Conservation (phyloP, 371 early-diverging fungal genomes). For the Rhizopus microsporus region DNA sequence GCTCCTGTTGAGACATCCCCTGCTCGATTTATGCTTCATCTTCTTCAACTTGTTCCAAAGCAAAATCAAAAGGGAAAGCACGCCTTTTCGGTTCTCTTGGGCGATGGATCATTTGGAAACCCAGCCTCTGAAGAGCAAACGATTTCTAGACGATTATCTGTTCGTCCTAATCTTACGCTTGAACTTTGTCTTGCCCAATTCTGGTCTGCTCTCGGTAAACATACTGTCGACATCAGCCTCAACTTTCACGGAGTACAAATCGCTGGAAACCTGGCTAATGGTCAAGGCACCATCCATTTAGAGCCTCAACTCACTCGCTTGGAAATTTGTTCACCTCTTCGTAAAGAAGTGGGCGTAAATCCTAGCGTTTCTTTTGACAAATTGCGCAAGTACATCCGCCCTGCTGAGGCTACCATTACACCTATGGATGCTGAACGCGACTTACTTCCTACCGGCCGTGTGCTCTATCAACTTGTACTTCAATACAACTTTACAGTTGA, state of each 20-base stretch:
- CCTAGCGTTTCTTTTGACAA: conserved; percentile 55
- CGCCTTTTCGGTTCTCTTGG: conserved; percentile 59
- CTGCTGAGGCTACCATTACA: conserved; percentile 61
- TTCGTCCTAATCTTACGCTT: conserved; percentile 73
- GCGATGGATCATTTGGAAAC: conserved; percentile 64
- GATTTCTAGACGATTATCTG: conserved; percentile 61
- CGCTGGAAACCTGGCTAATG: conserved; percentile 63
- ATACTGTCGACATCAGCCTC: conserved; percentile 69
- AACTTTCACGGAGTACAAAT: conserved; percentile 82
- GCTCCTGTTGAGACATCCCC: conserved; percentile 48
- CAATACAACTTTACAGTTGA: conserved; percentile 73
- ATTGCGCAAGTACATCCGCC: conserved; percentile 72
- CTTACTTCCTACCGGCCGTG: conserved; percentile 64
- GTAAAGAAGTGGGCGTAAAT: conserved; percentile 72
- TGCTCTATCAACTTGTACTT: conserved; percentile 72
- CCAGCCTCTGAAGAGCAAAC: conserved; percentile 64
- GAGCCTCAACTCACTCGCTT: conserved; percentile 62
- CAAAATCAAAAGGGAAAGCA: conserved; percentile 67
- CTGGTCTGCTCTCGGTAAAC: conserved; percentile 81
- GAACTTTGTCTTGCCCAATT: conserved; percentile 84
- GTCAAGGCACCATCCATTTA: conserved; percentile 47
- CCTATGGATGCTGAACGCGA: conserved; percentile 78
- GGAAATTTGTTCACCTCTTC: conserved; percentile 70
- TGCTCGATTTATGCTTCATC: conserved; percentile 64
- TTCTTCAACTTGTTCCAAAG: conserved; percentile 74